Base-by-base conservation (phyloP, 768 basidiomycete genomes). In the Hypholoma sublateritium region DNA sequence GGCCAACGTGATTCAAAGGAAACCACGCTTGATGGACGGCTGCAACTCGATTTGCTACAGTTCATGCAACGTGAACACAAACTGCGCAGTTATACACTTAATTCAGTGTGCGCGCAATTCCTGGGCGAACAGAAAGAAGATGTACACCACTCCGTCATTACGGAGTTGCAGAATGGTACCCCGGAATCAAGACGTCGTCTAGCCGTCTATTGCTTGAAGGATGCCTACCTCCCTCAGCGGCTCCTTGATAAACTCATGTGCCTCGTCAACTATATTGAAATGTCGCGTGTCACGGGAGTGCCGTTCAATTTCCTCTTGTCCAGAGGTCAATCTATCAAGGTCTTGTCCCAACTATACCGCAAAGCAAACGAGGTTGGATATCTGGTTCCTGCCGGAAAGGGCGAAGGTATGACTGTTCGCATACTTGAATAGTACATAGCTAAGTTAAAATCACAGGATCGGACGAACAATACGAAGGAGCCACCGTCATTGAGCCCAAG, bases 281-380 rank as follows among this genome's bases (percentile, higher is more conserved):
- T 99, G 97, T 83, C 97, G n/a, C 91, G 97, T 70, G 97, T 99
- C 3, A 99, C 97, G 0, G 97, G 97, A n/a, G 95, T 99, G 11
- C 97, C 97, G 0, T 99, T 99, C 83, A 98, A 98, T 67, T 98
- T 85, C 69, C 81, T 99, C 6, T 80, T 99, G 7, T 81, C 95
- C 17, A 85, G 96, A 39, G 97, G 97, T 1, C 97, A 99, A 70
- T 98, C 96, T 41, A 98, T 99, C 81, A 99, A 98, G 69, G 97
- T 99, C 45, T 79, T 99, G 54, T 97, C 95, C 8, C 97, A 99
- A 69, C 80, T 99, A 5, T 98, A 85, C 74, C 87, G 97, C 49
- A 93, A 89, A 71, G 95, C 95, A 16, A 93, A 93, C 53, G 88
- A 89, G 22, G 91, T 94, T 54, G 91, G 89, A 1, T 98, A 98